Evolutionary conservation across 768 basidiomycete species (phyloP).

Genomic region (Sistotremastrum niveocremeum): DNA sequence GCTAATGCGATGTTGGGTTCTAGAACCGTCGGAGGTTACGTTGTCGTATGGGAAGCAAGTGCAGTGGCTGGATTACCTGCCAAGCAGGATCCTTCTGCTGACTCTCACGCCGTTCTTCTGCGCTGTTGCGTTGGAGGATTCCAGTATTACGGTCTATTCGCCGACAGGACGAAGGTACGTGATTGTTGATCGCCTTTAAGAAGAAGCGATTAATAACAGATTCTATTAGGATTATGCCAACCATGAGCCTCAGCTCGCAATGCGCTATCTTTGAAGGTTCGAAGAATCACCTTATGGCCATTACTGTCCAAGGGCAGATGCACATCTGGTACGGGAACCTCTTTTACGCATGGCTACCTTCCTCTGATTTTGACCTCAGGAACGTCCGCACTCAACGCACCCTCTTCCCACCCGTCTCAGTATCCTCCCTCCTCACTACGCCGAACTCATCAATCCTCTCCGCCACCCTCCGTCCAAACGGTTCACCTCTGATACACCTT

Average conservation of each 20-base stretch:
- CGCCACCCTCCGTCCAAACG: conserved; percentile 62
- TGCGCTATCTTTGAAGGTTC: conserved; percentile 55
- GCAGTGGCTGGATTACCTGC: conserved; percentile 84
- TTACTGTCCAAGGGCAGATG: conserved; percentile 63
- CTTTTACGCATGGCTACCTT: background rate
- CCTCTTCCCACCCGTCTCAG: conserved; percentile 50
- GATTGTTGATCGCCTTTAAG: background rate
- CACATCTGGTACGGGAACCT: conserved; percentile 50
- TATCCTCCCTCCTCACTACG: conserved; percentile 44
- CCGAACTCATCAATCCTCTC: conserved; percentile 51
- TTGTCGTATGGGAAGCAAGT: conserved; percentile 53
- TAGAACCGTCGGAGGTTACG: conserved; percentile 56
- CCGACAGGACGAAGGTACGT: conserved; percentile 68
- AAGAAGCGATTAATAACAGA: background rate
- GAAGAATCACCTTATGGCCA: conserved; percentile 49
- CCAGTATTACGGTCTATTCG: conserved; percentile 72
- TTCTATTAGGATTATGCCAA: conserved; percentile 54
- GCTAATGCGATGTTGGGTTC: conserved; percentile 1
- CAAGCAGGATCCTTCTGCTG: conserved; percentile 53
- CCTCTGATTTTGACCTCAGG: conserved; percentile 28
- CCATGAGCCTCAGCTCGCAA: conserved; percentile 56
- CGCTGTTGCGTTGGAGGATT: conserved; percentile 70
- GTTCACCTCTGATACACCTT: conserved; percentile 61
- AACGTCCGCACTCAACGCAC: conserved; percentile 56
- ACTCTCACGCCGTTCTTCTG: conserved; percentile 54